Conservation (phyloP, 352 stramenopile genomes). For the Paralagenidium karlingii region DNA sequence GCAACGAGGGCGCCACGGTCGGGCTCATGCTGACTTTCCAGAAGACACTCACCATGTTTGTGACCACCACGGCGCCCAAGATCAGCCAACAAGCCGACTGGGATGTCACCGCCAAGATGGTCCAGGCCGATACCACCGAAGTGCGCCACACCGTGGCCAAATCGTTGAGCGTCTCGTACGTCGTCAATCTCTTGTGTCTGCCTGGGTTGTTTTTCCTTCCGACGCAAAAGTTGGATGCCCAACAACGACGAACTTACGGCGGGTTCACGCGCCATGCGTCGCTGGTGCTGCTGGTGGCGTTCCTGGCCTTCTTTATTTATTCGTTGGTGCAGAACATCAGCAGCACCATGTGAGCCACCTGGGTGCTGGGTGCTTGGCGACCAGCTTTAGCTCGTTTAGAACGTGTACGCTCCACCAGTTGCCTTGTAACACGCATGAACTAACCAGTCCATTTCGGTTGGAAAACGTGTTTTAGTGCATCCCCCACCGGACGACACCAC, state of each 20-base stretch:
- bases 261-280: slow-evolving; percentile 19
- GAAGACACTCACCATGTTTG: slow-evolving; percentile 38
- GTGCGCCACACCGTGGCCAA: slow-evolving; percentile 32
- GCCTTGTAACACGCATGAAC: too few relatives aligned
- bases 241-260: slow-evolving; percentile 33
- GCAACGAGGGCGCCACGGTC: slow-evolving; percentile 40
- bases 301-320: slow-evolving; percentile 7
- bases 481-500: too few relatives aligned
- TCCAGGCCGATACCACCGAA: slow-evolving; percentile 14
- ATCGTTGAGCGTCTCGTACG: slow-evolving; percentile 39
- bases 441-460: too few relatives aligned
- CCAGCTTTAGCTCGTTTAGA: too few relatives aligned
- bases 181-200: slow-evolving; percentile 34
- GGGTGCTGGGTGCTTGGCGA: too few relatives aligned
- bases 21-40: slow-evolving; percentile 47
- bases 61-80: slow-evolving; percentile 29
- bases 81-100: slow-evolving; percentile 27
- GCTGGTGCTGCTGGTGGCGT: slow-evolving; percentile 8
- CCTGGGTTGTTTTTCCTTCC: slow-evolving; percentile 30
- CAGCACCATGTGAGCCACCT: too few relatives aligned
- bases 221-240: slow-evolving; percentile 25
- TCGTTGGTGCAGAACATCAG: too few relatives aligned
- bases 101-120: slow-evolving; percentile 21
- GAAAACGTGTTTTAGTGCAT: too few relatives aligned
- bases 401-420: too few relatives aligned